Base-by-base conservation (phyloP, 805 yeast genomes). In the Jamesozyma spencerorum region DNA sequence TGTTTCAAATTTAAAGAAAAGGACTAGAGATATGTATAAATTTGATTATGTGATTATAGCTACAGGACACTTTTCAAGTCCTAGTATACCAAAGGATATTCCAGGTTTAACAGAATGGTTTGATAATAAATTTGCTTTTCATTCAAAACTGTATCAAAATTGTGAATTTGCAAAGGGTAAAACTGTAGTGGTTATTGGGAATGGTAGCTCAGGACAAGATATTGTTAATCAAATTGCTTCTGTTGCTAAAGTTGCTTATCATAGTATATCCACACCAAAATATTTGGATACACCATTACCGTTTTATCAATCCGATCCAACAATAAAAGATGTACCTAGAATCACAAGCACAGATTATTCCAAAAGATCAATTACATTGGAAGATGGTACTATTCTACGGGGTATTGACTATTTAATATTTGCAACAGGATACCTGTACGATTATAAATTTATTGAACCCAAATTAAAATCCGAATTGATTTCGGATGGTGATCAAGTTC, bases 191-290 rank as follows among this genome's bases (percentile, higher is more conserved):
- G 60, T 59, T 10, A 55, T 70, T 18, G 76, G 76, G 1, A 68
- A 69, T 35, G 60, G 64, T 18, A 62, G 71, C 39, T 65, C 71
- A 32, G 68, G 73, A 1, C 63, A 63, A 15, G 72, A 70, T 47
- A 56, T 72, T 4, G 51, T 69, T 11, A 75, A 71, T 48, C 73
- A 72, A 47, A 47, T 54, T 12, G 43, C 58, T 3, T 45, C 58
- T 55, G 42, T 51, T 40, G 49, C 67, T 45, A 45, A 53, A 31
- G 47, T 50, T 38, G 56, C 55, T 2, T 56, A 48, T 41, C 53
- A 85, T 49, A 76, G 85, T 39, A 70, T 94, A 35, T 78, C 75
- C 47, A 79, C 22, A n/a, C 14, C 6, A 8, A 24, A 15, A 17
- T 14, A 17, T 4, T 12, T 18, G 26, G 26, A 22, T 10, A 7